Conservation (phyloP, 306 rosid genomes). For the Cucurbita pepo region DNA sequence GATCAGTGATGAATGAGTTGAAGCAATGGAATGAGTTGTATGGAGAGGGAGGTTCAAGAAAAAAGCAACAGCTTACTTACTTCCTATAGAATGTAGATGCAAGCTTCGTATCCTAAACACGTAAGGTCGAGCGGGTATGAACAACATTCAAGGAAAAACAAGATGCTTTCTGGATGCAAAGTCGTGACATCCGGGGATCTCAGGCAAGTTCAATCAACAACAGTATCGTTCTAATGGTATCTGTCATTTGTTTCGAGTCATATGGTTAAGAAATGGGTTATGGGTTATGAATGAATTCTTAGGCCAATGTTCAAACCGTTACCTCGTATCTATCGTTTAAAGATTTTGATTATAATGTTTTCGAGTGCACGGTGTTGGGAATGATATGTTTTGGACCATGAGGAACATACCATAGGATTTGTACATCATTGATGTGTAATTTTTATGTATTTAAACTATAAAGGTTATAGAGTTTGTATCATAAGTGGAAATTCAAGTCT, state of each 20-base stretch:
- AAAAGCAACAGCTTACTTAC: conserved; percentile 82
- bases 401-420: conserved; percentile 14
- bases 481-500: neutral
- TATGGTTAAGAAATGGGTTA: neutral
- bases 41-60: conserved; percentile 95
- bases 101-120: neutral
- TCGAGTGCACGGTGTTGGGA: conserved; percentile 17
- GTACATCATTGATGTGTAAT: conserved; percentile 21
- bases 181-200: neutral
- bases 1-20: conserved; percentile 73
- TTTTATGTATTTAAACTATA: neutral
- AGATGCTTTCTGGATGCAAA: neutral
- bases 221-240: neutral
- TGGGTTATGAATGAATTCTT: conserved; percentile 1
- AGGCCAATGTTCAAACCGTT: conserved; percentile 8
- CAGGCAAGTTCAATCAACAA: neutral
- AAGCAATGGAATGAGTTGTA: conserved; percentile 83
- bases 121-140: conserved; percentile 7
- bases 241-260: neutral
- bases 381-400: conserved; percentile 21
- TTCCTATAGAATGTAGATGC: conserved; percentile 39
- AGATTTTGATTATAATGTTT: conserved; percentile 15
- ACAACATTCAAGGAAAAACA: neutral
- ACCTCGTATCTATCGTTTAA: neutral
- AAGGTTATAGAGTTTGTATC: conserved; percentile 10